phyloP scores from a whole-genome alignment of 2,329 filamentous ascomycete species.

The Fonsecaea multimorphosa region DNA sequence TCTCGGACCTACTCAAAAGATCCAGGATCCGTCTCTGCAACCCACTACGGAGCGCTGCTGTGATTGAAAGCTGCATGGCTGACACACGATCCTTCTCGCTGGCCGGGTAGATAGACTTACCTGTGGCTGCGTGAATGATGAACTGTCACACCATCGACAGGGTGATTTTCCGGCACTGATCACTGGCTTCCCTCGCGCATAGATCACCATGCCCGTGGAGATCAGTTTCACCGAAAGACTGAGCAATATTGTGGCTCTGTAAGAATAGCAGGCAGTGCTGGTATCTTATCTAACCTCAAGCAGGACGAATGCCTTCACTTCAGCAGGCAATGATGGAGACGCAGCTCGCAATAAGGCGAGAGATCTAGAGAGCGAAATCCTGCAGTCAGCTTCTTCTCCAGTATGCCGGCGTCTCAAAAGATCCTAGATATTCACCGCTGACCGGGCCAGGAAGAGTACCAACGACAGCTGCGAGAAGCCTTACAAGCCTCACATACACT shows the following conservation, averaged over 20 bases:
- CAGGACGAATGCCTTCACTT: constrained; percentile 58
- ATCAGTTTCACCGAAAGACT: constrained; percentile 67
- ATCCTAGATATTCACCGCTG: constrained; percentile 13
- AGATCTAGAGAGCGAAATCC: constrained; percentile 69
- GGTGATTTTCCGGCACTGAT: background rate
- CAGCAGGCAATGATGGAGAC: constrained; percentile 47
- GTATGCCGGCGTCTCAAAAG: constrained; percentile 52
- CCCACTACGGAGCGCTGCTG: background rate
- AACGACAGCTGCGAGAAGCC: constrained; percentile 50
- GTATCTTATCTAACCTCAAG: constrained; percentile 30
- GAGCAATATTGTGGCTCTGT: constrained; percentile 68
- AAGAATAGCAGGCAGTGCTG: constrained; percentile 42
- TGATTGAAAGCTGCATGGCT: background rate
- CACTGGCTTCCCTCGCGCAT: background rate
- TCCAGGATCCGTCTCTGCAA: background rate
- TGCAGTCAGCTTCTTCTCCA: constrained; percentile 61
- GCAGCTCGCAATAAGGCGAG: constrained; percentile 66
- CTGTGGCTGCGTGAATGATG: no score
- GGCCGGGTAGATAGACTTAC: background rate
- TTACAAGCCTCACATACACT: constrained; percentile 44
- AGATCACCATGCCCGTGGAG: constrained; percentile 30
- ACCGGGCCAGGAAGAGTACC: constrained; percentile 63
- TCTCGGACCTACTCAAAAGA: background rate
- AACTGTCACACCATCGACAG: background rate
- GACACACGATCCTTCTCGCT: background rate